Evolutionary conservation across 441 rosid species (phyloP).

Genomic region (Gossypium schwendimanii): DNA sequence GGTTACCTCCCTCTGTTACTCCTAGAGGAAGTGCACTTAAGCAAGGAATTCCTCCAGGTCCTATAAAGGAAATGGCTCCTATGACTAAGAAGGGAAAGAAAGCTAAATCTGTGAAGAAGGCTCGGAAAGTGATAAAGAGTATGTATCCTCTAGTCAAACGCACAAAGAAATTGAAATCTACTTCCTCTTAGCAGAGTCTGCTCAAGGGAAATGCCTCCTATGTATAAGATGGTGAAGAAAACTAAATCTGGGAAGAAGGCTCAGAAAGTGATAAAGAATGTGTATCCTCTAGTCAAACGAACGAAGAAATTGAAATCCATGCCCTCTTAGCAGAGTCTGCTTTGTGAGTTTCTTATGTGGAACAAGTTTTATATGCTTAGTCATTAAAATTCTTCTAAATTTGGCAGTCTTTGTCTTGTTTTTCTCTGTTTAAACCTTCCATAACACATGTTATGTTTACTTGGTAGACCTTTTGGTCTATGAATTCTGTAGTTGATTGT

Average conservation of each 20-base stretch:
- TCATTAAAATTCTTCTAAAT: background rate
- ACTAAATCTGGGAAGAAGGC: slow-evolving; percentile 38
- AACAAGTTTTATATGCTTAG: background rate
- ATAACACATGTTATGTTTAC: background rate
- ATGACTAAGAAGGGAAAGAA: slow-evolving; percentile 46
- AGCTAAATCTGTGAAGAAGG: slow-evolving; percentile 39
- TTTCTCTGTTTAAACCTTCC: background rate
- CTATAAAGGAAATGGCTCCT: slow-evolving; percentile 53
- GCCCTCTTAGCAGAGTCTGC: slow-evolving; percentile 14
- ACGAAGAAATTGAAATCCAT: slow-evolving; percentile 43
- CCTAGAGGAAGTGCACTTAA: slow-evolving; percentile 98
- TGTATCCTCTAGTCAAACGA: slow-evolving; percentile 34
- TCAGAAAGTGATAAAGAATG: slow-evolving; percentile 43
- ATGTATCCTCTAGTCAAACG: slow-evolving; percentile 36
- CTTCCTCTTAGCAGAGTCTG: slow-evolving; percentile 12
- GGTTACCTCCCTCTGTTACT: slow-evolving; percentile 87
- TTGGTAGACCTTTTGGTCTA: background rate
- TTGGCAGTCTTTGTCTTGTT: background rate
- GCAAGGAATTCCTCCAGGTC: slow-evolving; percentile 85
- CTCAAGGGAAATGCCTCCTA: slow-evolving; percentile 41
- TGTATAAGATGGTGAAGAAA: slow-evolving; percentile 46
- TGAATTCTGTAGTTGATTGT: background rate
- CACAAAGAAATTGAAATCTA: slow-evolving; percentile 43
- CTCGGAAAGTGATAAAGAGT: slow-evolving; percentile 45
- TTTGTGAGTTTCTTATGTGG: slow-evolving; percentile 1